A percentile compares a stretch with the other conserved stretches of the same genome.
Conservation (phyloP, 768 basidiomycete species). For the Russula virescens region DNA sequence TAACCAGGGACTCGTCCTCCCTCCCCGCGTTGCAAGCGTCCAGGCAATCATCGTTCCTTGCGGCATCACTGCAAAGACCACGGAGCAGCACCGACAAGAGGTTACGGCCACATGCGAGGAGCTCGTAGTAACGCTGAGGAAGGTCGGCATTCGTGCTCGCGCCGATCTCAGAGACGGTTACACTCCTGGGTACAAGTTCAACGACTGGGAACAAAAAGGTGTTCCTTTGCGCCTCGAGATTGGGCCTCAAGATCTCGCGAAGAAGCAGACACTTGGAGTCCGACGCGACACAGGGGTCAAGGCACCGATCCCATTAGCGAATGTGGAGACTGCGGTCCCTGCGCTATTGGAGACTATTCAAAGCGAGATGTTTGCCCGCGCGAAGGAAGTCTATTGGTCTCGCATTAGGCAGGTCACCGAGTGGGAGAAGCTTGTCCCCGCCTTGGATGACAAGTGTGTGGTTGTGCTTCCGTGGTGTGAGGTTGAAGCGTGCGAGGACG, state of each 20-base stretch:
- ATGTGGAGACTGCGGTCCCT: constrained; percentile 47
- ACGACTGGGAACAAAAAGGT: constrained; percentile 99
- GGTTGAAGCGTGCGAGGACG: constrained; percentile 86
- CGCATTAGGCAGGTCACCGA: constrained; percentile 67
- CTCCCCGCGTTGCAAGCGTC: constrained; percentile 91
- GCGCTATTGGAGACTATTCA: constrained; percentile 82
- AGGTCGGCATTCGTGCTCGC: constrained; percentile 72
- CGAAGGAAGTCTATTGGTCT: constrained; percentile 65
- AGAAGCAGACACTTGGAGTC: constrained; percentile 74
- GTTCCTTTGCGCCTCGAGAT: constrained; percentile 96
- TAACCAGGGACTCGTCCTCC: constrained; percentile 93
- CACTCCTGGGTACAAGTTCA: constrained; percentile 98
- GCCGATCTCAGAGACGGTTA: constrained; percentile 93
- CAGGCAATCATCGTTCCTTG: constrained; percentile 92
- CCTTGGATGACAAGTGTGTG: constrained; percentile 82
- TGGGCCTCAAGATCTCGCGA: constrained; percentile 86
- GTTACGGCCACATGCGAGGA: constrained; percentile 77
- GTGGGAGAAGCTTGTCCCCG: constrained; percentile 92
- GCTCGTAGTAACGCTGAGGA: constrained; percentile 66
- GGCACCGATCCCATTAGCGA: constrained; percentile 45
- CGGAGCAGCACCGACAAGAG: constrained; percentile 54
- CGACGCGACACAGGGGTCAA: constrained; percentile 76
- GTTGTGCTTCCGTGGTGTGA: constrained; percentile 97
- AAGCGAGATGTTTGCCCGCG: constrained; percentile 76
- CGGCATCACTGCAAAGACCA: constrained; percentile 84